A percentile compares a stretch with the other conserved stretches of the same genome.
These are phyloP conservation scores for Xylaria sp. DNA, from an alignment of 2,329 filamentous ascomycete genomes.

Conservation along the genomic window DNA sequence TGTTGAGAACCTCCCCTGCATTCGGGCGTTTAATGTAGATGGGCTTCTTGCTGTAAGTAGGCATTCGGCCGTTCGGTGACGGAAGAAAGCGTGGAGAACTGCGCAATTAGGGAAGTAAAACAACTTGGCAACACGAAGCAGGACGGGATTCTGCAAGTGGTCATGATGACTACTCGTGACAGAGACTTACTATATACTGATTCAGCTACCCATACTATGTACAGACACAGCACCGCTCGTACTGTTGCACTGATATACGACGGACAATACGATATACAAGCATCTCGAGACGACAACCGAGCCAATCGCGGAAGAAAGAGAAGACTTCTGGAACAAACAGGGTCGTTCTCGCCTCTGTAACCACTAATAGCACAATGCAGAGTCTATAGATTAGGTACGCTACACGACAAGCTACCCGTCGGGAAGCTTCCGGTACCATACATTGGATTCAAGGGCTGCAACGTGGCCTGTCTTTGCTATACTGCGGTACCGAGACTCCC, in stretches of 20 bases:
- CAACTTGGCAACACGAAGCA: background rate
- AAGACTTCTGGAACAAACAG: conserved; percentile 11
- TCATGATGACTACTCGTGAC: background rate
- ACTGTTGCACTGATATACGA: background rate
- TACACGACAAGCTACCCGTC: conserved; percentile 16
- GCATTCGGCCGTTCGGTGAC: background rate
- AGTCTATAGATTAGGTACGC: conserved; percentile 12
- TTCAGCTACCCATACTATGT: background rate
- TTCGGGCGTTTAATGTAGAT: background rate
- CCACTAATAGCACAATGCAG: conserved; percentile 14
- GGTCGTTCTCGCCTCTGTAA: conserved; percentile 11
- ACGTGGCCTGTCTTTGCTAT: conserved; percentile 24
- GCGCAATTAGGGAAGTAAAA: background rate
- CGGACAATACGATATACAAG: background rate
- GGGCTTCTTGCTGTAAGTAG: background rate
- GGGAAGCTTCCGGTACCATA: conserved; percentile 31
- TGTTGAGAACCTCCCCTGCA: background rate
- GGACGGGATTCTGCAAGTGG: background rate
- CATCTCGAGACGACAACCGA: background rate
- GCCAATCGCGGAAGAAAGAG: conserved; percentile 2
- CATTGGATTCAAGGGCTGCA: conserved; percentile 25
- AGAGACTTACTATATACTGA: background rate
- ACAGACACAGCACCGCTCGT: background rate
- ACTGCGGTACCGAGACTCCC: conserved; percentile 20
- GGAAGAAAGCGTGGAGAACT: background rate